A percentile compares a stretch with the other conserved stretches of the same genome.
Evolutionary conservation across 1,284 basidiomycete species (phyloP).

Genomic region (Ustilago vetiveriae): DNA sequence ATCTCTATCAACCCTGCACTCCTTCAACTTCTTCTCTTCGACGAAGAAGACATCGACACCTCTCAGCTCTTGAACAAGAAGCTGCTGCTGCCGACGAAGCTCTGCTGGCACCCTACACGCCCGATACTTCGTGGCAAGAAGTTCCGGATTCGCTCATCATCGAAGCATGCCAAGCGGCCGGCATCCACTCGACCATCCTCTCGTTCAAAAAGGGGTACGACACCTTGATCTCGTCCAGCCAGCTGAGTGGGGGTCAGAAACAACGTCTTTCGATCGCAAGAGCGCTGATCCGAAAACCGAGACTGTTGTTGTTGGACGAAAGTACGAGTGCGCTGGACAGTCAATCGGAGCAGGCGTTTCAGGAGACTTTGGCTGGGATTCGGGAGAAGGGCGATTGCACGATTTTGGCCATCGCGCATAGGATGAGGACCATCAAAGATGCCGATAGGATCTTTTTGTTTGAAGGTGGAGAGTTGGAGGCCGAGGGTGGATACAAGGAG

Average conservation of each 20-base stretch:
- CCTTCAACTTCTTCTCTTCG: constrained; percentile 11
- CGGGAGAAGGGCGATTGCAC: constrained; percentile 54
- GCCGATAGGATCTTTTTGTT: constrained; percentile 61
- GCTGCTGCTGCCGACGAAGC: constrained; percentile 53
- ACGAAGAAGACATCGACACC: constrained; percentile 22
- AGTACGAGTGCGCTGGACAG: constrained; percentile 63
- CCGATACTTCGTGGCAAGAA: constrained; percentile 21
- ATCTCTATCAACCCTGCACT: constrained; percentile 14
- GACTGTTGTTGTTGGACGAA: constrained; percentile 59
- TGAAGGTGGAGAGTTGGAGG: constrained; percentile 47
- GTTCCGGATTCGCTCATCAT: constrained; percentile 16
- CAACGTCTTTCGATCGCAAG: constrained; percentile 60
- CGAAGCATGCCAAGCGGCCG: constrained; percentile 17
- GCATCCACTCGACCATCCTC: constrained; percentile 81
- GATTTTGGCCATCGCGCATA: constrained; percentile 59
- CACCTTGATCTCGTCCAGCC: constrained; percentile 69
- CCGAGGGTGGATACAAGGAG: constrained; percentile 48
- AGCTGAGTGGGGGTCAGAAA: constrained; percentile 62
- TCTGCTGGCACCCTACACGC: constrained; percentile 21
- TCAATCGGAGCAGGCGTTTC: constrained; percentile 58
- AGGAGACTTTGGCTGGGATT: constrained; percentile 46
- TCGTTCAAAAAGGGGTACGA: constrained; percentile 86
- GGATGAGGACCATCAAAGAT: constrained; percentile 59
- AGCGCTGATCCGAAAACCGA: constrained; percentile 59
- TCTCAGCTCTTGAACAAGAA: constrained; percentile 43